phyloP scores from a whole-genome alignment of 1,284 basidiomycete species.

The Cryptococcus sp. region DNA sequence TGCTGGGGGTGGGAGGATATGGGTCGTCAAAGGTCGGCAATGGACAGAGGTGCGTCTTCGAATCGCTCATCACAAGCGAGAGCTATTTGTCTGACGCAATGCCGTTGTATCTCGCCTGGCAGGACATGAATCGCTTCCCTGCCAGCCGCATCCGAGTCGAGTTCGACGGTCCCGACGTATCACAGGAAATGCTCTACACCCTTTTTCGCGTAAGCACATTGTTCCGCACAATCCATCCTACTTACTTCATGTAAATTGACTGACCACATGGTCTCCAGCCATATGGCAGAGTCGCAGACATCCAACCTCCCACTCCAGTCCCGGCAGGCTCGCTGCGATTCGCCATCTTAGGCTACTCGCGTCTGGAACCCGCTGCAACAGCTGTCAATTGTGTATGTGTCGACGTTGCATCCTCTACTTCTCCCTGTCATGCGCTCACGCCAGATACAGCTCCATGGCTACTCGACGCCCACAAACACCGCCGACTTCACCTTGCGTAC shows the following conservation, averaged over 20 bases:
- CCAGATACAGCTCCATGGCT: conserved; percentile 64
- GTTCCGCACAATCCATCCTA: background rate
- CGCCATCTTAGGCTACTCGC: conserved; percentile 65
- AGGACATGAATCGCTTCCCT: conserved; percentile 84
- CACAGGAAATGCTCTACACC: conserved; percentile 63
- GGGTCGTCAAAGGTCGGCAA: conserved; percentile 78
- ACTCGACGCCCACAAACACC: conserved; percentile 55
- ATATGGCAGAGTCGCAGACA: conserved; percentile 75
- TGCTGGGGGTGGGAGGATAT: conserved; percentile 62
- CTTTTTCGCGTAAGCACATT: conserved; percentile 40
- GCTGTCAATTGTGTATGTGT: conserved; percentile 70
- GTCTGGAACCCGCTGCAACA: conserved; percentile 70
- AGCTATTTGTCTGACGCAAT: background rate
- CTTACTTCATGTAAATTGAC: background rate
- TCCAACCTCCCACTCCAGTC: conserved; percentile 65
- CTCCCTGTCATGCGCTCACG: conserved; percentile 3
- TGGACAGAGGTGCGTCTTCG: conserved; percentile 71
- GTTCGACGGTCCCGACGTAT: conserved; percentile 82
- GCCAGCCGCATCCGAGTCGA: conserved; percentile 71
- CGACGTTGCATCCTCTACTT: background rate
- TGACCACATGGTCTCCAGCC: conserved; percentile 59
- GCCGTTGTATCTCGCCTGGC: background rate
- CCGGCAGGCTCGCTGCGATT: conserved; percentile 70
- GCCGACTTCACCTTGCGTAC: conserved; percentile 42
- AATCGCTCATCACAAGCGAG: background rate